Percentiles rank a stretch among this genome's conserved stretches.
These are phyloP conservation scores for Linderina pennispora DNA, from an alignment of 192 early-diverging fungal species.

Conservation along the genomic window DNA sequence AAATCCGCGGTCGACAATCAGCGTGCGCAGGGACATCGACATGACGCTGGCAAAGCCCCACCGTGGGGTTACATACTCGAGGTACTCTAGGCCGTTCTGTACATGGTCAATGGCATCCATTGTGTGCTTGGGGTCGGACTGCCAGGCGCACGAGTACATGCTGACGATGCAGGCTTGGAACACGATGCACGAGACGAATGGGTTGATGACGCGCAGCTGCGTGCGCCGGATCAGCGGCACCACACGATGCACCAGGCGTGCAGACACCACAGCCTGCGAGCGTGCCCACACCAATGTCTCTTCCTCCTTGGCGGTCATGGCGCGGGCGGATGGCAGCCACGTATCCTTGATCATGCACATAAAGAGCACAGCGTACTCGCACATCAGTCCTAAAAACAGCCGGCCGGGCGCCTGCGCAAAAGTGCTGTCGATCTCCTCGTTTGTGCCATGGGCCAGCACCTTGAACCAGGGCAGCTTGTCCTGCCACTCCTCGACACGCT, in stretches of 20 bases:
- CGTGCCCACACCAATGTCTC: conserved; percentile 24
- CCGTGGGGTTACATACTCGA: conserved; percentile 29
- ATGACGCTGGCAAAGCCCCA: conserved; percentile 33
- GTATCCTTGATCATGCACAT: conserved; percentile 40
- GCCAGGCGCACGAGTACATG: conserved; percentile 26
- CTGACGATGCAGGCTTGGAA: conserved; percentile 40
- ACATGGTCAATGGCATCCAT: conserved; percentile 19
- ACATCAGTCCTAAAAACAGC: conserved; percentile 23
- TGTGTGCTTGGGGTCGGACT: conserved; percentile 8
- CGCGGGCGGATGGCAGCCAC: conserved; percentile 21
- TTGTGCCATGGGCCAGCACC: conserved; percentile 13
- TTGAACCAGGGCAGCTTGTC: conserved; percentile 15
- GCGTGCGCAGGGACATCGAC: conserved; percentile 24
- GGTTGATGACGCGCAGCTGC: conserved; percentile 22
- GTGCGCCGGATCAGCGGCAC: conserved; percentile 33
- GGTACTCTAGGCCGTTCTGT: conserved; percentile 22
- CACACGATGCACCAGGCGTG: conserved; percentile 29
- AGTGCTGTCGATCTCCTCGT: conserved; percentile 3
- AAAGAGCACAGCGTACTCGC: conserved; percentile 29
- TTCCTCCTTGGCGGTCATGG: conserved; percentile 19
- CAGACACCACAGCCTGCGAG: conserved; percentile 11
- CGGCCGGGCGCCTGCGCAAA: conserved; percentile 5
- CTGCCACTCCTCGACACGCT: conserved; percentile 17
- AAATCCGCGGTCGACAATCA: conserved; percentile 40
- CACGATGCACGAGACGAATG: conserved; percentile 32